Percentiles rank a stretch among this genome's conserved stretches.
Evolutionary conservation across 2,329 filamentous ascomycete species (phyloP).

Genomic region (Daldinia sp.): DNA sequence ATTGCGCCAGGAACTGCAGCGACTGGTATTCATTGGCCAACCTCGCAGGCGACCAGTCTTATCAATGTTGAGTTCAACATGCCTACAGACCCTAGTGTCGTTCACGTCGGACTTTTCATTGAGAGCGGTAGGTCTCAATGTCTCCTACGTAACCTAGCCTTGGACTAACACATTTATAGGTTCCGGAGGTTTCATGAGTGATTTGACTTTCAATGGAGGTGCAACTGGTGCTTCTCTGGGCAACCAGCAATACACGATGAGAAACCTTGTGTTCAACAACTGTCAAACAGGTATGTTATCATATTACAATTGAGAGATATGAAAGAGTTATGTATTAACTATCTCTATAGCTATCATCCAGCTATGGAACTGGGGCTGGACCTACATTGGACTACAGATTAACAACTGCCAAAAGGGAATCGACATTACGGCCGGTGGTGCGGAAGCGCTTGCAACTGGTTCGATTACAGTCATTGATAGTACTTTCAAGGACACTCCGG

Average conservation of each 20-base stretch:
- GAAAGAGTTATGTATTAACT: constrained; percentile 17
- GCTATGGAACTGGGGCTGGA: constrained; percentile 82
- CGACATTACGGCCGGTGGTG: constrained; percentile 66
- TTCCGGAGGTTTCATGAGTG: constrained; percentile 60
- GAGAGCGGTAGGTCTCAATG: constrained; percentile 49
- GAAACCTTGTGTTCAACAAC: constrained; percentile 74
- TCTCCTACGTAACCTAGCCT: not conserved
- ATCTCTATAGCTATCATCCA: constrained; percentile 66
- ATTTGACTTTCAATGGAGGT: constrained; percentile 73
- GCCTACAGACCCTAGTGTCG: constrained; percentile 49
- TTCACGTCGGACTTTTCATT: constrained; percentile 52
- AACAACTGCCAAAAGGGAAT: constrained; percentile 70
- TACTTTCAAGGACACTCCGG: constrained; percentile 70
- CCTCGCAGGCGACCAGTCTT: constrained; percentile 68
- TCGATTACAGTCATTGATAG: constrained; percentile 79
- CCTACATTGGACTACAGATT: constrained; percentile 71
- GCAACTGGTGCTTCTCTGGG: constrained; percentile 71
- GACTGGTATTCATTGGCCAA: constrained; percentile 71
- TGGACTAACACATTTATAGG: constrained; percentile 45
- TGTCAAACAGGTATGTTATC: constrained; percentile 62
- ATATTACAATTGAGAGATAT: not conserved
- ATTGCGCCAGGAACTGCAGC: constrained; percentile 50
- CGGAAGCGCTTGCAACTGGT: constrained; percentile 69
- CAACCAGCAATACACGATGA: constrained; percentile 77
- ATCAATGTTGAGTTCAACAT: constrained; percentile 65